Conservation (phyloP, 2,329 filamentous ascomycete genomes). For the Blastomyces parvus region DNA sequence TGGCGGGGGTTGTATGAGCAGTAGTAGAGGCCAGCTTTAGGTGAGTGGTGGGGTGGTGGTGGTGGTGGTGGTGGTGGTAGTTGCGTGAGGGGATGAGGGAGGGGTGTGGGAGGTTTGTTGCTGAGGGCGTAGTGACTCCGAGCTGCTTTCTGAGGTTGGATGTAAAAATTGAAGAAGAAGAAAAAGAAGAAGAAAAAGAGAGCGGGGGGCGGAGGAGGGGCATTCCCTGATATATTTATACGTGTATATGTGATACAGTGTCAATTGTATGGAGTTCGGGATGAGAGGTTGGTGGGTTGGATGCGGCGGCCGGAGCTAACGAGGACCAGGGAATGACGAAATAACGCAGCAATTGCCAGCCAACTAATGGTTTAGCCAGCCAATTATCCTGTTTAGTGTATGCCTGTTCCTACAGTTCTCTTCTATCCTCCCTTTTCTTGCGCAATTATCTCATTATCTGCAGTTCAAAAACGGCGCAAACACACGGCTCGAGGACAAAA, state of each 20-base stretch:
- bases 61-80: not conserved
- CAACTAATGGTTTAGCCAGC: not conserved
- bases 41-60: not conserved
- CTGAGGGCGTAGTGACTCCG: not conserved
- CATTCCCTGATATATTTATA: slow-evolving; percentile 9
- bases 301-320: not conserved
- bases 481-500: not conserved
- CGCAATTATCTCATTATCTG: not conserved
- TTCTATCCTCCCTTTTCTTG: not conserved
- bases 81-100: not conserved
- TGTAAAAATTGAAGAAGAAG: not conserved
- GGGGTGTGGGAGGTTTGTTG: not conserved
- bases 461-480: not conserved
- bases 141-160: not conserved
- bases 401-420: not conserved
- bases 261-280: too few species aligned
- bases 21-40: slow-evolving; percentile 4
- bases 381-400: not conserved
- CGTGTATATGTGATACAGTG: too few species aligned
- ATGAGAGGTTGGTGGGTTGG: not conserved
- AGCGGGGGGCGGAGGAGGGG: slow-evolving; percentile 7
- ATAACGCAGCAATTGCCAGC: not conserved
- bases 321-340: not conserved
- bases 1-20: not conserved
- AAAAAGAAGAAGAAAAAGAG: not conserved